Base-by-base conservation (phyloP, 371 early-diverging fungal species). In the Mortierella sp. region DNA sequence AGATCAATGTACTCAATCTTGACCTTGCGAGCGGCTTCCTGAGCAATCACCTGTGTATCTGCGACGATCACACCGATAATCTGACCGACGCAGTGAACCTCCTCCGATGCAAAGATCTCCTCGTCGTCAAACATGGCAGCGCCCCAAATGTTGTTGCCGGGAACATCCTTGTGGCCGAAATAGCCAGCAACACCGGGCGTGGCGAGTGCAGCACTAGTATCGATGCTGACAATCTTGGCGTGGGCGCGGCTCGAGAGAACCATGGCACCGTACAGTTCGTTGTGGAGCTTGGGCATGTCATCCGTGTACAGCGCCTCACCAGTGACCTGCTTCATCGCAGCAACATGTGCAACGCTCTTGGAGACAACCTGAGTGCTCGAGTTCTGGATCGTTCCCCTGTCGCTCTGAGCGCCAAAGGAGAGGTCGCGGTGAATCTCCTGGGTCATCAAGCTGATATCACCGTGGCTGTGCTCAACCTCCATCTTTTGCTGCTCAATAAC, bases 251-350 rank as follows among this genome's bases (percentile, higher is more conserved):
- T 61, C 25, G 89, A 85, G 54, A 85, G 72, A 37, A 94, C 90
- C 57, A 90, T 65, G 3, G 81, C 88, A 39, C 81, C 85, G 65
- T 88, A 85, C 51, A 87, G 62, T 76, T 94, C 93, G 61, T 82
- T 84, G 29, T 78, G 70, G 10, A 82, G 49, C 37, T 63, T 66
- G 16, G 94, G 94, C 63, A 92, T 88, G 65, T 94, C 94, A 76
- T 94, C 93, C 8, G 86, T 66, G 71, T 92, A 94, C 19, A 83
- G 69, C 14, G 94, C 93, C 64, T 90, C 89, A 28, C 94, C 93
- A n/a, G 92, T 92, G 40, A 83, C 85, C 63, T 94, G 94, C 79
- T 90, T 91, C 66, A 90, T 77, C n/a, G 91, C 93, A 22, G 90
- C 82, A 27, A 86, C 54, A 63, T 92, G 92, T 31, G 88, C 79